phyloP scores from a whole-genome alignment of 1,284 basidiomycete genomes.

The Ceratobasidium theobromae region DNA sequence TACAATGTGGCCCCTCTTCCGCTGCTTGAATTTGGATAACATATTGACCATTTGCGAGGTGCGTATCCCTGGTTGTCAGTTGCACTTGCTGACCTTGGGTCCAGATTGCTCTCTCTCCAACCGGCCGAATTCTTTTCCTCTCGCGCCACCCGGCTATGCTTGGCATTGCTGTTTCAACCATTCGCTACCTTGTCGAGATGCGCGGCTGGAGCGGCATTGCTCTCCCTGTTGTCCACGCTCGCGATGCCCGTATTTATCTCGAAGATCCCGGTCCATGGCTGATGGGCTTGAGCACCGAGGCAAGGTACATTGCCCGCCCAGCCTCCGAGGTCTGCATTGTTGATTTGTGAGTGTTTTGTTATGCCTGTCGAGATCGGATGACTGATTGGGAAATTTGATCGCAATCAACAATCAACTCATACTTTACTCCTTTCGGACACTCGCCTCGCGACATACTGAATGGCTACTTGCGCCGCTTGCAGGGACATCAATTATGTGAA shows the following conservation, averaged over 20 bases:
- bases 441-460: too few relatives aligned
- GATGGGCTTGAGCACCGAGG: conserved; percentile 85
- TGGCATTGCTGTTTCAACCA: conserved; percentile 82
- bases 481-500: conserved; percentile 90
- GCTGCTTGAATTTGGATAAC: conserved; percentile 90
- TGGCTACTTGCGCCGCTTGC: too few relatives aligned
- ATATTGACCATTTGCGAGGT: conserved; percentile 93
- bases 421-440: too few relatives aligned
- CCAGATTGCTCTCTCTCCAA: conserved; percentile 88
- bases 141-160: conserved; percentile 91
- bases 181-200: conserved; percentile 90
- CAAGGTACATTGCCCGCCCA: conserved; percentile 73
- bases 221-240: conserved; percentile 81
- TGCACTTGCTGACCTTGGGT: not conserved
- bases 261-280: conserved; percentile 85
- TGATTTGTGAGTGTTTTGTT: conserved; percentile 75
- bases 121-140: conserved; percentile 87
- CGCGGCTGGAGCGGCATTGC: conserved; percentile 93
- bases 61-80: conserved; percentile 37
- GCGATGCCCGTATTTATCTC: conserved; percentile 87
- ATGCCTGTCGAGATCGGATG: too few relatives aligned
- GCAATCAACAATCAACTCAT: too few relatives aligned
- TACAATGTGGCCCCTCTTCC: conserved; percentile 97
- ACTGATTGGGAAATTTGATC: too few relatives aligned
- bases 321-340: conserved; percentile 84